Evolutionary conservation across 2,329 filamentous ascomycete genomes (phyloP), one percentile per base, ranked within the genome.

Genomic region (Microsporum ferrugineum): DNA sequence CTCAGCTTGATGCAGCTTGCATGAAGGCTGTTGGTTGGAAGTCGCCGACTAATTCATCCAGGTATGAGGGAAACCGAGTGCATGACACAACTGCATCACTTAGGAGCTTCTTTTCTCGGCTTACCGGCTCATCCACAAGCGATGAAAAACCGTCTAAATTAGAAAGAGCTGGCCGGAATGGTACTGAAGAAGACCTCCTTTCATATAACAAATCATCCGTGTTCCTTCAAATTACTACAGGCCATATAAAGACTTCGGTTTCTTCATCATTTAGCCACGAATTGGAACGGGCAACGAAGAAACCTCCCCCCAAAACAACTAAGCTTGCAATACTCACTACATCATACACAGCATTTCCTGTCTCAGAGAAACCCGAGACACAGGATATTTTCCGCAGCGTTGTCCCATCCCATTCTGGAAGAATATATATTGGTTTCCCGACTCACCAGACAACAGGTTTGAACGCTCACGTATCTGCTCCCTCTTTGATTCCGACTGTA

Each of bases 391-490:
- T 99, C 72, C 84, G 88, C 1, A 94, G 91, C 1, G 91, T 99
- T 0, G 76, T 97, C 3, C 94, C 94, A 1, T 90, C 84, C 61
- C 95, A 91, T 72, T 88, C 89, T 67, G 94, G 94, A 5, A 86
- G 89, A 59, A 88, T 99, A 60, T 99, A 97, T 69, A 99, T 99
- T 69, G 94, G 94, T 0, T 99, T 99, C 70, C 92, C 94, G 2
- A 99, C 94, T 1, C 91, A 92, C 67, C 94, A 99, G 76, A 99
- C 94, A 0, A 99, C 95, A 0, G 94, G 92, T 60, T 85, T 92
- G 33, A 88, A 92, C 14, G 88, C 95, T 71, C 94, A 99, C 72
- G 88, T 99, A 34, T 97, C 92, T 10, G 94, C 94, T 0, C 94
- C 91, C 0, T 96, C 92, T 0, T 86, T 99, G 12, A 99, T 99